Evolutionary conservation across 2,329 filamentous ascomycete genomes (phyloP), one percentile per base, ranked within the genome.

Genomic region (Clathrospora elynae): DNA sequence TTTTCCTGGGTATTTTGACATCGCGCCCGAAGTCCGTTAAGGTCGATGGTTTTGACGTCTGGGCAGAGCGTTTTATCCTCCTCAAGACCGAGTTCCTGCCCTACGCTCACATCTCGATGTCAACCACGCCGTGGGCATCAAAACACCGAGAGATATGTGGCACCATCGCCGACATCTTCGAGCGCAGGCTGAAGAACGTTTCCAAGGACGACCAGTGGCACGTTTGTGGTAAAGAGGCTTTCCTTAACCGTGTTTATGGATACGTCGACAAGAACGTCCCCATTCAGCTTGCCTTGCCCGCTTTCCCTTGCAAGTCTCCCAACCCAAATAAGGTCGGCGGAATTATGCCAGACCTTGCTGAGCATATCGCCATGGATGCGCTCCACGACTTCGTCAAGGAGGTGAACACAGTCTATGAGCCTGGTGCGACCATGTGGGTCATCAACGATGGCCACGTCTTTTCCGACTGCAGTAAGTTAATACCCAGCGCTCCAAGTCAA

Each of bases 231-330:
- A 57, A 59, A 7, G 44, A 57, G 9, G 37, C 36, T 12, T 67
- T 67, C 36, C 36, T 62, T 17, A 53, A 57, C 33, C 51, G 59
- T 1, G 59, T 64, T 2, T 57, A 58, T 19, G 59, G 55, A 13
- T 66, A 59, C 32, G 61, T 66, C 11, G 55, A 56, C 25, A 54
- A 54, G 29, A 56, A 54, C 24, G 37, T 55, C 42, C 60, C 56
- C 0, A 62, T 67, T n/a, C 55, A 55, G 5, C 49, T 63, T 12
- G 54, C 55, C 14, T 68, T 84, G 1, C 81, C 81, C 0, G 80
- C 80, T 0, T 84, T 84, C 35, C 81, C 82, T 0, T 84, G 81
- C 73, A 84, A 84, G 55, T 83, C 80, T 0, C 77, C 81, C 11
- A 84, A 84, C 46, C 57, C 60, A 0, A 70, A 74, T 20, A 85